A percentile compares a stretch with the other conserved stretches of the same genome.
Conservation (phyloP, 768 basidiomycete species). For the Termitomyces sp. region DNA sequence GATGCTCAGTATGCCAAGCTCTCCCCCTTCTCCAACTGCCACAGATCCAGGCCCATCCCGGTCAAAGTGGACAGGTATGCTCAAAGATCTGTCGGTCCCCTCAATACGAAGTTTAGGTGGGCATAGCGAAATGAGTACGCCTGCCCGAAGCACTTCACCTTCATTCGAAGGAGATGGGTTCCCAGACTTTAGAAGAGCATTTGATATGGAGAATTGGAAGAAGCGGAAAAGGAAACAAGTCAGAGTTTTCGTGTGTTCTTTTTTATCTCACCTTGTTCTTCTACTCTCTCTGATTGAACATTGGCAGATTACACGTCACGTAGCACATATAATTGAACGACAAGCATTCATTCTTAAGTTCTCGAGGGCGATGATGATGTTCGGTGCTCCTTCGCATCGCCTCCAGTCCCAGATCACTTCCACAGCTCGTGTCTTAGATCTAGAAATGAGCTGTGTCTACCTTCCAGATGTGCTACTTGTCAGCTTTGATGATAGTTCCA, state of each 20-base stretch:
- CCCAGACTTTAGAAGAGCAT: conserved; percentile 9
- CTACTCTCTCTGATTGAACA: background rate
- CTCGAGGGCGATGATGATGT: conserved; percentile 84
- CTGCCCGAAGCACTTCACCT: conserved; percentile 22
- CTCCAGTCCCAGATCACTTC: conserved; percentile 77
- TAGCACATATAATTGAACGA: conserved; percentile 73
- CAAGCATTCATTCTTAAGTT: conserved; percentile 86
- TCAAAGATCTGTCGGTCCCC: conserved; percentile 18
- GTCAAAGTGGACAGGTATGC: too few relatives aligned
- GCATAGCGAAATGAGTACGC: conserved; percentile 18
- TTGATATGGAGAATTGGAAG: conserved; percentile 26
- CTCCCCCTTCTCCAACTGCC: conserved; percentile 8
- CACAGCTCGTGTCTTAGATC: conserved; percentile 72
- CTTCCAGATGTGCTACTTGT: conserved; percentile 72
- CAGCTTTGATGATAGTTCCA: conserved; percentile 75
- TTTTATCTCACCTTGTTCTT: conserved; percentile 2
- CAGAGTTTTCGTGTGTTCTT: conserved; percentile 60
- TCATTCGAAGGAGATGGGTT: conserved; percentile 18
- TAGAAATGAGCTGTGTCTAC: conserved; percentile 66
- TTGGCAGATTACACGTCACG: conserved; percentile 73
- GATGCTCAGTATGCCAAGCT: background rate
- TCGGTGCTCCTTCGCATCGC: conserved; percentile 78
- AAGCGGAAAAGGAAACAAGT: conserved; percentile 61
- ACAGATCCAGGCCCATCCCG: conserved; percentile 7
- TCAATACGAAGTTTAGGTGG: conserved; percentile 14